phyloP scores from a whole-genome alignment of 2,329 filamentous ascomycete species.

The Pseudogymnoascus pannorum region DNA sequence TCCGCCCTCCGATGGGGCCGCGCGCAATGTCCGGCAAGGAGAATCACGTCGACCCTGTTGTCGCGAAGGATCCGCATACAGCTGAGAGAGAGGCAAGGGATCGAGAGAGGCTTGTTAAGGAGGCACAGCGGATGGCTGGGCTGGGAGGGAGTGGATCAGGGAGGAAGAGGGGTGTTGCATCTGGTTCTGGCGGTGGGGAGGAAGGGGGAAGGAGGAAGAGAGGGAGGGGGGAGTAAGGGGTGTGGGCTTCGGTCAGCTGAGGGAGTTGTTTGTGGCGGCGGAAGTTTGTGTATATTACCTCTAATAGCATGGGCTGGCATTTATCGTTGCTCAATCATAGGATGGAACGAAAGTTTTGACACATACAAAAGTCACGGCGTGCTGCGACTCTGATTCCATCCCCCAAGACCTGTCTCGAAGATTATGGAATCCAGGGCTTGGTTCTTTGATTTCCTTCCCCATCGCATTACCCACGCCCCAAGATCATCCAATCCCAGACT shows the following conservation, averaged over 20 bases:
- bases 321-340: not conserved
- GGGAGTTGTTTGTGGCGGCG: not conserved
- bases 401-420: not conserved
- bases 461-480: not conserved
- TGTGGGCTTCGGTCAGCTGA: constrained; percentile 11
- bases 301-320: not conserved
- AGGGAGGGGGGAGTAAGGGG: constrained; percentile 42
- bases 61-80: constrained; percentile 52
- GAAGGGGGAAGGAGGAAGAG: constrained; percentile 40
- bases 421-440: not conserved
- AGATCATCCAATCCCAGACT: not conserved
- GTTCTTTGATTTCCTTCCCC: not conserved
- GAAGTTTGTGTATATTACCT: not conserved
- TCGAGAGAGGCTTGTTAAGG: constrained; percentile 59
- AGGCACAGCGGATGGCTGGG: constrained; percentile 58
- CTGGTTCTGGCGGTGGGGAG: constrained; percentile 37
- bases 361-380: not conserved
- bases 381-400: not conserved
- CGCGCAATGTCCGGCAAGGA: constrained; percentile 14
- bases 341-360: not conserved
- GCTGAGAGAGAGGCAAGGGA: constrained; percentile 61
- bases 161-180: constrained; percentile 43
- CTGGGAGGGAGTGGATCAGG: constrained; percentile 27
- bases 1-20: constrained; percentile 33
- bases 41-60: not conserved